phyloP scores from a whole-genome alignment of 2,329 filamentous ascomycete species.

The Sclerotinia minor region DNA sequence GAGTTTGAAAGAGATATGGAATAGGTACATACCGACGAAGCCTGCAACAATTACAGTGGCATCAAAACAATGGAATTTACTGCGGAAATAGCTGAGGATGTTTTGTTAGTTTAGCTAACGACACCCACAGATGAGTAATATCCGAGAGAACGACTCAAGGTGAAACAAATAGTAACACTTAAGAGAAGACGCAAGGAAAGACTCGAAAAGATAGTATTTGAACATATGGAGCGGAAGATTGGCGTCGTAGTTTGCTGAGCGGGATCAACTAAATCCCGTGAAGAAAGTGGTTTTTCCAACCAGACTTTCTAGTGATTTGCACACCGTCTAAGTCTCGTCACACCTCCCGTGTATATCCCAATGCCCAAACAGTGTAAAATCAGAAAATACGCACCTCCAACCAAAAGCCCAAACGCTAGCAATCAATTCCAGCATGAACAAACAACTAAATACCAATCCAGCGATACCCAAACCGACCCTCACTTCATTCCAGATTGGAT shows the following conservation, averaged over 20 bases:
- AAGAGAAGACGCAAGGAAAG: background rate
- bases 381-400: slow-evolving; percentile 45
- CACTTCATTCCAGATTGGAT: slow-evolving; percentile 42
- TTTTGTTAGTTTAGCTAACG: background rate
- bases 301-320: background rate
- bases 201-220: background rate
- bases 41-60: slow-evolving; percentile 60
- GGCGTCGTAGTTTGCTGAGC: too few species aligned
- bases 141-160: background rate
- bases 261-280: background rate
- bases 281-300: background rate
- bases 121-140: background rate
- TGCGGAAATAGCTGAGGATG: slow-evolving; percentile 53
- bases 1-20: background rate
- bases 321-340: background rate
- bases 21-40: slow-evolving; percentile 48
- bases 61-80: slow-evolving; percentile 65
- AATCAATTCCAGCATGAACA: slow-evolving; percentile 65
- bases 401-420: slow-evolving; percentile 63
- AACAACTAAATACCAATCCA: slow-evolving; percentile 59
- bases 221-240: background rate
- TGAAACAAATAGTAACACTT: background rate
- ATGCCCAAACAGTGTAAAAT: background rate
- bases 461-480: slow-evolving; percentile 50
- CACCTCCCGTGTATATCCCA: background rate